phyloP scores from a whole-genome alignment of 2,329 filamentous ascomycete species.

The Dactylonectria macrodidyma region DNA sequence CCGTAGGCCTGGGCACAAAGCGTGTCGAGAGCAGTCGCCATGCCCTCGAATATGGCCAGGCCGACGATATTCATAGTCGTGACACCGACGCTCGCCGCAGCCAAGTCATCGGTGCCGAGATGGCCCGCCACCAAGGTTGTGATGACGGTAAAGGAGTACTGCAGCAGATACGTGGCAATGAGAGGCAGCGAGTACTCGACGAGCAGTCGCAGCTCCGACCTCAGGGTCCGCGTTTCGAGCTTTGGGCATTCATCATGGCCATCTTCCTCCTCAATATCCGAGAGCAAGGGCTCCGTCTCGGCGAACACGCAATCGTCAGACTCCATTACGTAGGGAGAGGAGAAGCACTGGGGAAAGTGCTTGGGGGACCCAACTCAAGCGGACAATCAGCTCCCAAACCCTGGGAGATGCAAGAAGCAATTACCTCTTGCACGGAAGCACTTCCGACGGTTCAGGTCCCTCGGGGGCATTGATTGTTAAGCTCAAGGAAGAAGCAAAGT shows the following conservation, averaged over 20 bases:
- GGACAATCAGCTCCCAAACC: background rate
- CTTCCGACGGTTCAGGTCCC: background rate
- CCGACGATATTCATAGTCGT: conserved; percentile 70
- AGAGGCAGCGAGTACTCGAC: conserved; percentile 58
- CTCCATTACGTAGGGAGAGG: conserved; percentile 26
- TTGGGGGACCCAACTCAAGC: background rate
- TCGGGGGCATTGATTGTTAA: background rate
- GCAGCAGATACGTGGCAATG: conserved; percentile 67
- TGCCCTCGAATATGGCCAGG: conserved; percentile 57
- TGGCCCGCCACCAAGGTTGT: conserved; percentile 68
- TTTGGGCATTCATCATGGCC: background rate
- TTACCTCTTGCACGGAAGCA: background rate
- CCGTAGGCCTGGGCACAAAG: conserved; percentile 46
- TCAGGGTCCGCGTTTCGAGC: background rate
- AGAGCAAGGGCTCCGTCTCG: conserved; percentile 38
- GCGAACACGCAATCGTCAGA: background rate
- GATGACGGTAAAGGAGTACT: conserved; percentile 67
- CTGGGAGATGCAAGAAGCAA: background rate
- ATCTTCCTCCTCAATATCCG: background rate
- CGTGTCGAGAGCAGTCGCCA: conserved; percentile 47
- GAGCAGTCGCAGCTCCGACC: conserved; percentile 38
- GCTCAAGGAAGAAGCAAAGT: background rate
- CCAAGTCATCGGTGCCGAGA: conserved; percentile 66
- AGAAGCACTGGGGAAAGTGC: background rate
- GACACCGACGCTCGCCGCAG: conserved; percentile 65